Percentiles rank a stretch among this genome's conserved stretches.
Conservation (phyloP, 768 basidiomycete species). For the Cubamyces sp. region DNA sequence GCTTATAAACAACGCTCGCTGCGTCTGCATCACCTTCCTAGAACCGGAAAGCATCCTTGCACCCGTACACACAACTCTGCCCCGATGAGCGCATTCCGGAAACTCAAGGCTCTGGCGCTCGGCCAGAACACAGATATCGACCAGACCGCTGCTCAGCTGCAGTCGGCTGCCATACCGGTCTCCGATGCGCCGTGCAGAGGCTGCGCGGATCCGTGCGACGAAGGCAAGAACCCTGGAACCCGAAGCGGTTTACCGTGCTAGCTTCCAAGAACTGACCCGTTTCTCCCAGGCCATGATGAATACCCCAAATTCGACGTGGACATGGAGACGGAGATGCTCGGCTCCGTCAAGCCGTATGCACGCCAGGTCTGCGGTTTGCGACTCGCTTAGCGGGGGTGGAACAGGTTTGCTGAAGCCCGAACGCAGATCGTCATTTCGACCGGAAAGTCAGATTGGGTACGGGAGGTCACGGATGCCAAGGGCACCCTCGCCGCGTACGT, state of each 20-base stretch:
- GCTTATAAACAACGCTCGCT: neutral
- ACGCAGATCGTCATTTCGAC: constrained; percentile 85
- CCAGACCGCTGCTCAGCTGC: constrained; percentile 53
- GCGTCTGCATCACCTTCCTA: neutral
- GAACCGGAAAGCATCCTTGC: neutral
- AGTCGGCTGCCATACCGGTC: constrained; percentile 63
- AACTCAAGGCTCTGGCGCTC: constrained; percentile 32
- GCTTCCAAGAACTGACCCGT: neutral
- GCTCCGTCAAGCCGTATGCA: constrained; percentile 80
- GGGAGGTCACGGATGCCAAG: constrained; percentile 72
- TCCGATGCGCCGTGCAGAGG: constrained; percentile 68
- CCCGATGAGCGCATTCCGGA: constrained; percentile 32
- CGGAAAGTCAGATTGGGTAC: constrained; percentile 87
- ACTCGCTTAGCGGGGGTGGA: neutral
- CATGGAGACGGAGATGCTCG: constrained; percentile 81
- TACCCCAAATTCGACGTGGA: constrained; percentile 83
- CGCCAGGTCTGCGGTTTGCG: constrained; percentile 58
- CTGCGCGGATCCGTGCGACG: constrained; percentile 79
- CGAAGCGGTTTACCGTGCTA: neutral
- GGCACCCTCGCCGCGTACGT: constrained; percentile 73
- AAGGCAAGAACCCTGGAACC: constrained; percentile 45
- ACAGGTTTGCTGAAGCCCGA: constrained; percentile 11
- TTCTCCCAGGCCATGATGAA: constrained; percentile 67
- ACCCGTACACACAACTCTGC: neutral
- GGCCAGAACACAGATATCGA: constrained; percentile 39